These are phyloP conservation scores for Dictyostelium discoideum DNA, from an alignment of 78 protist species.

Conservation along the genomic window dicty_2.7 NC_007091.3:1521501-1522000, in stretches of 20 bases:
- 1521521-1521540: background rate
- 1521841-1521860: slow-evolving; percentile 83
- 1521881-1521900: slow-evolving; percentile 86
- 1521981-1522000: slow-evolving; percentile 86
- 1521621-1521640: background rate
- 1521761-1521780: background rate
- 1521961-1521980: slow-evolving; percentile 81
- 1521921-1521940: slow-evolving; percentile 80
- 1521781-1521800: too few species aligned
- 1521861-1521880: slow-evolving; percentile 80
- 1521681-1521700: too few species aligned
- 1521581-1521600: background rate
- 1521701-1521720: too few species aligned
- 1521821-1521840: slow-evolving; percentile 79
- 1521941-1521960: slow-evolving; percentile 75
- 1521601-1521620: slow-evolving; percentile 6
- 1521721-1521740: too few species aligned
- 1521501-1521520: slow-evolving; percentile 53
- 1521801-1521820: slow-evolving; percentile 7
- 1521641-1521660: too few species aligned
- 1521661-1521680: too few species aligned
- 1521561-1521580: background rate
- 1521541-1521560: background rate
- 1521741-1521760: too few species aligned
- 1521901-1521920: slow-evolving; percentile 86